Base-by-base conservation (phyloP, 2,329 filamentous ascomycete species). In the Arthroderma sp. region DNA sequence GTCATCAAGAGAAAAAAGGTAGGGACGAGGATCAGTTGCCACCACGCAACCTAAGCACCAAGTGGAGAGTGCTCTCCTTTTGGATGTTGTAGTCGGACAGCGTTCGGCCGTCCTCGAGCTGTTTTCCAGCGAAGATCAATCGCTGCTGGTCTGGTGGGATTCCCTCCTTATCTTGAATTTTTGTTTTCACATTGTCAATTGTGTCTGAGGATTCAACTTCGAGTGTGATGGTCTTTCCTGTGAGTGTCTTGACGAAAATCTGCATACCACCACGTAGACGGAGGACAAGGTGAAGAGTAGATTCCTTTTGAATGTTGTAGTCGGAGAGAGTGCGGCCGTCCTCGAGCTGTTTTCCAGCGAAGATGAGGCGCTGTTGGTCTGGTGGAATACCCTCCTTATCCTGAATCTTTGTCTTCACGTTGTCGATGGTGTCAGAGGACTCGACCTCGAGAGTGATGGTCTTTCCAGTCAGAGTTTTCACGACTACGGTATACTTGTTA, bases 311-410 rank as follows among this genome's bases (percentile, higher is more conserved):
- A 56, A 95, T 95, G 77, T 95, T 95, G 82, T 95, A 95, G 72
- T 95, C 90, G 61, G 82, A 85, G 0, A 95, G 79, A 28, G 90
- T 95, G 56, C 91, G 88, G 61, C 91, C 91, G 65, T 97, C 91
- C 74, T 97, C 91, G 2, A 96, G 83, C 72, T 96, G 91, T 81
- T 96, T 96, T 58, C 91, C 91, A 47, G 91, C 91, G 65, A 96
- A 96, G 72, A 96, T 96, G 64, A 96, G 74, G 66, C 91, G 91
- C 78, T 96, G 91, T 76, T 97, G 91, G 70, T 96, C 91, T 9
- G 91, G 91, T 51, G 91, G 91, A 58, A 96, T 96, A 25, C 91
- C 91, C 75, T 96, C 91, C 82, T 96, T 96, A 69, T 96, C 91
- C 74, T 96, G 91, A 44, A 96, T 96, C 82, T 96, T 96, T 54